Base-by-base conservation (phyloP, 768 basidiomycete genomes). In the Kwoniella heveanensis region DNA sequence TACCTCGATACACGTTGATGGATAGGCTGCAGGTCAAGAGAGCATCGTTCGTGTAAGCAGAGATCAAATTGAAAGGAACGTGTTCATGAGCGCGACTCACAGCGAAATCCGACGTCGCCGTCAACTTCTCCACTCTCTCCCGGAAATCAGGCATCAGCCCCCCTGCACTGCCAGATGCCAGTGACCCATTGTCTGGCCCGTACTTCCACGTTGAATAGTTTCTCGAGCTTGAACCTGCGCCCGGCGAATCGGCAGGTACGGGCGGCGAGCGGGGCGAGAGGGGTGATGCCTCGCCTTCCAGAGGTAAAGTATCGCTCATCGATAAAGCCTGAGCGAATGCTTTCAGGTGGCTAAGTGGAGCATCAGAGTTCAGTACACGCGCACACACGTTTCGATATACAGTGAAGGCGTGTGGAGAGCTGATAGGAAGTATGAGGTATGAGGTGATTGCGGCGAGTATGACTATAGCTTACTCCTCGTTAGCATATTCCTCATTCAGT, bases 1-100 rank as follows among this genome's bases (percentile, higher is more conserved):
- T 68, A 91, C 91, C 85, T 86, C 77, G 86, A 88, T 21, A 97
- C 88, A 74, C 84, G 88, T 68, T 91, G 80, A 76, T 96, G 91
- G 25, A 97, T 86, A 0, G 95, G 96, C 5, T 93, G 54, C n/a
- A 22, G 44, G 30, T 32, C n/a, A n/a, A n/a, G n/a, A n/a, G n/a
- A n/a, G n/a, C n/a, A n/a, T n/a, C n/a, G n/a, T 10, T 44, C 4
- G 39, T 17, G 15, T 44, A 4, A 44, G 15, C 39, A 44, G 3
- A 10, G 39, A 19, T 44, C 15, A 8, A 9, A 44, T 32, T 7
- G 22, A 19, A 54, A n/a, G 4, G n/a, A 65, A 50, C 54, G 54
- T 27, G 19, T 36, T 26, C 37, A 24, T 30, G 27, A 6, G 12
- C 4, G 92, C 1, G 27, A 70, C 74, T 67, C 36, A 76, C 74